phyloP scores from a whole-genome alignment of 805 yeast species.

The Lipomyces sp. region DNA sequence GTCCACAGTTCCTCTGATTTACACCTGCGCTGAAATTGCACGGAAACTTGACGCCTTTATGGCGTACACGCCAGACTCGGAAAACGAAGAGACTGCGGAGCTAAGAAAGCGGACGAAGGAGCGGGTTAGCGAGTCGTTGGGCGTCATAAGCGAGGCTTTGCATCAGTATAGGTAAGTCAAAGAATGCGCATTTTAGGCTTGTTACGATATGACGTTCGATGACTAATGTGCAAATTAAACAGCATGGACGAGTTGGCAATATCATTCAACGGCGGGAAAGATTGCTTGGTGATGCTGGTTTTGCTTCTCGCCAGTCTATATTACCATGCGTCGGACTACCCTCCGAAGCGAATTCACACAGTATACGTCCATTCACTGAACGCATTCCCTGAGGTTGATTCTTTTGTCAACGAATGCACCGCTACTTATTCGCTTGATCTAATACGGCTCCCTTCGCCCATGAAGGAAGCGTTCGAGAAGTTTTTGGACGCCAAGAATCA shows the following conservation, averaged over 20 bases:
- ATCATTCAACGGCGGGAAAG: constrained; percentile 95
- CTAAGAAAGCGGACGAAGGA: constrained; percentile 26
- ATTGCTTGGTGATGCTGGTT: constrained; percentile 84
- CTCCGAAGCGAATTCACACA: constrained; percentile 45
- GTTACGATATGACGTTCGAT: background rate
- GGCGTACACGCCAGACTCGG: background rate
- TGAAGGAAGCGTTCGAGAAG: constrained; percentile 67
- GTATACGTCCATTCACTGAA: constrained; percentile 74
- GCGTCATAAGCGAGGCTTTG: constrained; percentile 35
- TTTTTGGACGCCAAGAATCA: constrained; percentile 54
- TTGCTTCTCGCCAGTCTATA: constrained; percentile 59
- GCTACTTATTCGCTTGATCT: constrained; percentile 53
- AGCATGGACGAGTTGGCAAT: constrained; percentile 57
- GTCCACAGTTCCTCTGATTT: constrained; percentile 8
- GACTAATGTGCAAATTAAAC: background rate
- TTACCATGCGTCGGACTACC: constrained; percentile 30
- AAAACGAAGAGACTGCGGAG: constrained; percentile 4
- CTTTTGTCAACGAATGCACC: constrained; percentile 59
- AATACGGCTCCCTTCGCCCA: constrained; percentile 40
- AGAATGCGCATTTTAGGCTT: background rate
- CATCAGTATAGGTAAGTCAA: constrained; percentile 28
- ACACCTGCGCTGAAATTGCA: constrained; percentile 22
- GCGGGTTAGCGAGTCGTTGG: constrained; percentile 32
- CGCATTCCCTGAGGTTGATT: constrained; percentile 67
- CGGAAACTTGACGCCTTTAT: constrained; percentile 20